phyloP scores from a whole-genome alignment of 2,329 filamentous ascomycete species.

The Cytospora mali region DNA sequence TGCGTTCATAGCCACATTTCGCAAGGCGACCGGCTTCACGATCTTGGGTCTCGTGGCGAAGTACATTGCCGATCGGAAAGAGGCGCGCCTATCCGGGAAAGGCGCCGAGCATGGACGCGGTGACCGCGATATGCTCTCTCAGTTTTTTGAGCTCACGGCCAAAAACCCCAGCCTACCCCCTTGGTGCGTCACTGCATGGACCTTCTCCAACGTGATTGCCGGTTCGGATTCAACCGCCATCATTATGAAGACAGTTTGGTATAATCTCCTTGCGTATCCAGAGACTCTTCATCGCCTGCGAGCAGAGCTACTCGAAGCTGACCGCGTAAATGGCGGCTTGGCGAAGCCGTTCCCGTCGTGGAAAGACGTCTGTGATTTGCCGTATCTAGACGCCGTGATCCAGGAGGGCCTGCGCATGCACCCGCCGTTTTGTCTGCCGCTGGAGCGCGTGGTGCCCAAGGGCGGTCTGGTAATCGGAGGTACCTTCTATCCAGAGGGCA shows the following conservation, averaged over 20 bases:
- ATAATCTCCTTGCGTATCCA: constrained; percentile 35
- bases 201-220: constrained; percentile 34
- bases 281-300: constrained; percentile 31
- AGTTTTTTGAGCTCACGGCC: too few species aligned
- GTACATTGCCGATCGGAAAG: constrained; percentile 2
- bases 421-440: constrained; percentile 14
- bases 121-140: too few species aligned
- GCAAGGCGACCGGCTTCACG: constrained; percentile 49
- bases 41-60: constrained; percentile 47
- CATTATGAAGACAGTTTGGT: constrained; percentile 35
- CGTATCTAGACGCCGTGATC: constrained; percentile 16
- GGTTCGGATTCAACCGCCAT: constrained; percentile 36
- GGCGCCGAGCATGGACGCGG: too few species aligned
- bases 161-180: too few species aligned
- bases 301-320: constrained; percentile 35
- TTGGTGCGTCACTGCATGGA: constrained; percentile 35
- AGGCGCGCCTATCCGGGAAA: too few species aligned
- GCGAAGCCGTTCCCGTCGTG: constrained; percentile 31
- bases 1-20: constrained; percentile 46
- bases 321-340: too few species aligned
- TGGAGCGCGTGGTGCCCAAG: constrained; percentile 18
- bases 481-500: constrained; percentile 35
- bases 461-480: constrained; percentile 35
- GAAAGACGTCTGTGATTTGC: not conserved
- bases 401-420: constrained; percentile 22